Evolutionary conservation across 2,329 filamentous ascomycete species (phyloP), one percentile per base, ranked within the genome.

Genomic region (Scytalidium sp.): DNA sequence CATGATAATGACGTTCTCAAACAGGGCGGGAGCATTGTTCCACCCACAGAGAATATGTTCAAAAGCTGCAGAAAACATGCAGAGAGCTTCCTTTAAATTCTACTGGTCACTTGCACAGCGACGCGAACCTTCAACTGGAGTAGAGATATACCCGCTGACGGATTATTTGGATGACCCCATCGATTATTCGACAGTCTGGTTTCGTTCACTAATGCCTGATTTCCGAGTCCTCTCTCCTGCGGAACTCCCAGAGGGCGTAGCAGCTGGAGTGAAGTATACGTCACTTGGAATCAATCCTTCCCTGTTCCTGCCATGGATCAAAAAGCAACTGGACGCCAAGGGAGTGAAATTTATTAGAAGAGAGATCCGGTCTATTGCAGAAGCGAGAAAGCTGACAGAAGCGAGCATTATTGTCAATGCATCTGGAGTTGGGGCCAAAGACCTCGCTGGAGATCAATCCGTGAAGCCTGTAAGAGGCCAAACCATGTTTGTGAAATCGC

Each of bases 1-100:
- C 2, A 19, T 5, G 7, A 15, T 23, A 41, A 29, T 20, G 6
- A 22, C 7, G 15, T 17, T 3, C 19, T 22, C 3, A 3, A 43
- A 21, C 19, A 62, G 60, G 60, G 60, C 58, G 20, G 60, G 58
- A 10, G 60, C 60, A 50, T 54, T 58, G 2, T 62, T 60, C 40
- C 60, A 62, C 43, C 60, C 58, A 10, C 57, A 62, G 43, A 48
- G 40, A 4, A 47, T 54, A n/a, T 45, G 45, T 13, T 48, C 46
- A 19, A 36, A 29, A 19, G 3, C 27, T 2, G 47, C 54, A 17
- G 57, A 57, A 39, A n/a, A 55, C 19, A 60, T 60, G 60, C 58
- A 62, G 50, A 50, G 4, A 15, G 36, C 39, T 19, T 57, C 49
- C 29, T 60, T 62, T 49, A 21, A 47, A 6, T 60, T 58, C 49